These are phyloP conservation scores for Paraphoma chrysanthemicola DNA, from an alignment of 2,329 filamentous ascomycete genomes.

Conservation along the genomic window DNA sequence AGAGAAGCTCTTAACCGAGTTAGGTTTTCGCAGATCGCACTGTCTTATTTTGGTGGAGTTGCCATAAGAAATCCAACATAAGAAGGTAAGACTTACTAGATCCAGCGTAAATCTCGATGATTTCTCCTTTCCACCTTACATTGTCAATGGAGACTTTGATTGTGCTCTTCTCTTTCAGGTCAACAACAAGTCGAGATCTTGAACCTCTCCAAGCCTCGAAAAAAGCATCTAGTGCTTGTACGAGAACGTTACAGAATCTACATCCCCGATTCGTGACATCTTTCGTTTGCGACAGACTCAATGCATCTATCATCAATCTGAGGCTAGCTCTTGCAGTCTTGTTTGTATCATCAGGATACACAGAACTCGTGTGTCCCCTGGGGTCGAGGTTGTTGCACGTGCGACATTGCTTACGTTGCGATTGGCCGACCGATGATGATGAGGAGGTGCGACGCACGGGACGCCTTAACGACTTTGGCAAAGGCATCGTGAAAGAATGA, in stretches of 20 bases:
- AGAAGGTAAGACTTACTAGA: conserved; percentile 29
- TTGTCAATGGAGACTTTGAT: conserved; percentile 35
- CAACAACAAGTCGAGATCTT: conserved; percentile 26
- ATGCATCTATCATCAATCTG: conserved; percentile 34
- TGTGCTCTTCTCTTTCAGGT: conserved; percentile 34
- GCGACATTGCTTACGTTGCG: conserved; percentile 33
- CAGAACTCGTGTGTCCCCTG: conserved; percentile 31
- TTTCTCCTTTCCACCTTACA: conserved; percentile 26
- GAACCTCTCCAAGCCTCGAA: conserved; percentile 33
- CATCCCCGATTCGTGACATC: conserved; percentile 25
- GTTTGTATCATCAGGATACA: conserved; percentile 23
- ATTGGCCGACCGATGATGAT: conserved; percentile 16
- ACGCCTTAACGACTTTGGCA: conserved; percentile 29
- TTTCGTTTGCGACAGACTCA: conserved; percentile 25
- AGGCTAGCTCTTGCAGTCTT: conserved; percentile 26
- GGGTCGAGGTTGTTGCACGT: conserved; percentile 41
- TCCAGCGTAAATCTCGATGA: conserved; percentile 36
- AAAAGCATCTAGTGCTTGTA: conserved; percentile 37
- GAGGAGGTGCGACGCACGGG: conserved; percentile 21
- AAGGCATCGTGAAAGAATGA: conserved; percentile 25
- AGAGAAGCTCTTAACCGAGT: no score
- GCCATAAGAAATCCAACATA: no score
- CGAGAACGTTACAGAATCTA: conserved; percentile 36
- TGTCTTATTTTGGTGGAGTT: no score
- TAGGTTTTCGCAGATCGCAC: no score